These are phyloP conservation scores for Dentipellis sp. DNA, from an alignment of 768 basidiomycete genomes.

Conservation along the genomic window DNA sequence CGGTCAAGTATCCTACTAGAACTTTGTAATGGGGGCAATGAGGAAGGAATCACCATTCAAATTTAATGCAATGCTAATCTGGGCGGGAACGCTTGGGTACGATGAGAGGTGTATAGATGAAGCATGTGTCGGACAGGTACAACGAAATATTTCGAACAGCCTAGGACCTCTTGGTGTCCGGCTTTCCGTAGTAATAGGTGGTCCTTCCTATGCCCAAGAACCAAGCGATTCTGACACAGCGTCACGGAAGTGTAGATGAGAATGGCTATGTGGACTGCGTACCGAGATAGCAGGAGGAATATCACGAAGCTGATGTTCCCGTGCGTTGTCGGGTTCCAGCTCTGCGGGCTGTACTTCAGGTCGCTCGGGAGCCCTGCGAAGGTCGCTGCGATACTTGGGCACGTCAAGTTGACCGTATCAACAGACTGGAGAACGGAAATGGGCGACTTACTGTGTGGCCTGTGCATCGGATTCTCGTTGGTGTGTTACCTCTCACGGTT, in stretches of 20 bases:
- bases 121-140: too few relatives aligned
- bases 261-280: constrained; percentile 3
- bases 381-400: constrained; percentile 44
- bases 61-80: too few relatives aligned
- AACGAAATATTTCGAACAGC: too few relatives aligned
- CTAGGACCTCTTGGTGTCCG: not conserved
- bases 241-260: not conserved
- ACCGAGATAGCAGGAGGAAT: constrained; percentile 52
- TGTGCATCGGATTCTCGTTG: constrained; percentile 15
- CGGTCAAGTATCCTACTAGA: too few relatives aligned
- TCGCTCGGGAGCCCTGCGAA: constrained; percentile 49
- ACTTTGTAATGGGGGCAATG: too few relatives aligned
- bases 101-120: too few relatives aligned
- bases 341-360: constrained; percentile 36
- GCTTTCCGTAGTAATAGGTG: constrained; percentile 23
- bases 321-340: constrained; percentile 69
- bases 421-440: too few relatives aligned
- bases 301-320: constrained; percentile 65
- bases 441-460: constrained; percentile 45
- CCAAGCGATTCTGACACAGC: constrained; percentile 25
- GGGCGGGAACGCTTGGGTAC: too few relatives aligned
- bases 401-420: not conserved
- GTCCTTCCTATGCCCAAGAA: constrained; percentile 28
- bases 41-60: too few relatives aligned
- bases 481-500: too few relatives aligned